Evolutionary conservation across 179 eudicot species (phyloP).

Genomic region (Spinacia oleracea): DNA sequence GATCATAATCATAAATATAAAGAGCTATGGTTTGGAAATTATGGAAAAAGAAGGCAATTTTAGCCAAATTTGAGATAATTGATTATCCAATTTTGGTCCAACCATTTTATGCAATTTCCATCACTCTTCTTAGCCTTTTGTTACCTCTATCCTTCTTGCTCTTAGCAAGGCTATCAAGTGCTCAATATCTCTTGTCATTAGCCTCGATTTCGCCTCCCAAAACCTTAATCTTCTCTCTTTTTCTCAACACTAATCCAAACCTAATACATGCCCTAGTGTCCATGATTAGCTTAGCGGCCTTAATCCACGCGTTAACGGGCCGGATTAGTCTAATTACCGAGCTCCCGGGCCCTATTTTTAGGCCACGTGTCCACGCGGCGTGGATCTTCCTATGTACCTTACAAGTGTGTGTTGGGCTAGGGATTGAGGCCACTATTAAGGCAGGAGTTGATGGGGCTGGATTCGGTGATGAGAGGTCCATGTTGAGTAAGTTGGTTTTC

Average conservation of each 20-base stretch:
- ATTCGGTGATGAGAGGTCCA: conserved; percentile 42
- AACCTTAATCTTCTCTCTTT: conserved; percentile 38
- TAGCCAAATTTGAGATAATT: not conserved
- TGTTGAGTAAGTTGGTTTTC: conserved; percentile 48
- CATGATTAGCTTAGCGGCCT: conserved; percentile 40
- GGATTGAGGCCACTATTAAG: conserved; percentile 62
- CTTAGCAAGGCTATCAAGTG: conserved; percentile 68
- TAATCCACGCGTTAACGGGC: conserved; percentile 47
- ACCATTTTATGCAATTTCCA: conserved; percentile 51
- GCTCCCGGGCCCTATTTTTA: conserved; percentile 29
- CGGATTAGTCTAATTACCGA: conserved; percentile 29
- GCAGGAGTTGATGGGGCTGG: conserved; percentile 55
- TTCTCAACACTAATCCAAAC: conserved; percentile 50
- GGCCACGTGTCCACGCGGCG: conserved; percentile 42
- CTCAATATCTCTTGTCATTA: conserved; percentile 45
- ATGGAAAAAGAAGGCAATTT: conserved; percentile 39
- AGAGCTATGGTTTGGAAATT: conserved; percentile 38
- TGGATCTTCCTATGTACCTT: conserved; percentile 66
- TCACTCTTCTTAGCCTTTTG: conserved; percentile 74
- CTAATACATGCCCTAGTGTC: conserved; percentile 51
- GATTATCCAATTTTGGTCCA: conserved; percentile 23
- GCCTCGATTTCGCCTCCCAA: conserved; percentile 24
- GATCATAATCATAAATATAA: conserved; percentile 1
- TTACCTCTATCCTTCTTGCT: conserved; percentile 83
- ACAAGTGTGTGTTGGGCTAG: conserved; percentile 62